Base-by-base conservation (phyloP, 1,284 basidiomycete genomes). In the Peniophora sp. region DNA sequence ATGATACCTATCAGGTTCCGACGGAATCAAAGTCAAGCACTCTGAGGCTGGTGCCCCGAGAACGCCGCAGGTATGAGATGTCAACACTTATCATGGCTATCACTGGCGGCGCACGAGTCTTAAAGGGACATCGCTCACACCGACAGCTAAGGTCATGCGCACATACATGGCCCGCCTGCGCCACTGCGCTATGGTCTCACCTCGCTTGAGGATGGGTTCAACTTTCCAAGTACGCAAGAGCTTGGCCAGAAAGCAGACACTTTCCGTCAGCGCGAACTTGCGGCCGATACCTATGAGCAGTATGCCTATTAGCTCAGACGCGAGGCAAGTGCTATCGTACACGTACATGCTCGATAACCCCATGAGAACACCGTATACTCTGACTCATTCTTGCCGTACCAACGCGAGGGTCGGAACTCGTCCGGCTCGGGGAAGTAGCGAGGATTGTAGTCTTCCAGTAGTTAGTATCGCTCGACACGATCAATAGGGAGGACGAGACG, bases 161-260 rank as follows among this genome's bases (percentile, higher is more conserved):
- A 68, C 71, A 45, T 74, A 64, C 54, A 79, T 53, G 0, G 78
- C 70, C 36, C 77, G 64, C 34, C 63, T 60, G 25, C 60, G 59
- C 73, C 76, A 81, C 52, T 66, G 56, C 34, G 70, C 67, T 44
- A 58, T 61, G 3, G 65, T 74, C 62, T 81, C 79, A 1, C 68
- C 70, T 9, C 52, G 49, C 10, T 61, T 55, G 9, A 79, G 61
- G 5, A 71, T 46, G 2, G 76, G 74, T 47, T 72, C 66, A 3
- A 82, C 59, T 20, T 62, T 65, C 72, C 73, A 82, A 45, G 80
- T 79, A 8, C 75, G 68, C 45, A 81, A 58, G 2, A 82, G 53
- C 53, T 70, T 59, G 1, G 73, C 65, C 14, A 82, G 63, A 63
- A 79, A 77, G 49, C 69, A 73, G 17, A 80, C 73, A 2, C 69